These are phyloP conservation scores for Diaporthe citrichinensis DNA, from an alignment of 2,329 filamentous ascomycete species.

Conservation along the genomic window DNA sequence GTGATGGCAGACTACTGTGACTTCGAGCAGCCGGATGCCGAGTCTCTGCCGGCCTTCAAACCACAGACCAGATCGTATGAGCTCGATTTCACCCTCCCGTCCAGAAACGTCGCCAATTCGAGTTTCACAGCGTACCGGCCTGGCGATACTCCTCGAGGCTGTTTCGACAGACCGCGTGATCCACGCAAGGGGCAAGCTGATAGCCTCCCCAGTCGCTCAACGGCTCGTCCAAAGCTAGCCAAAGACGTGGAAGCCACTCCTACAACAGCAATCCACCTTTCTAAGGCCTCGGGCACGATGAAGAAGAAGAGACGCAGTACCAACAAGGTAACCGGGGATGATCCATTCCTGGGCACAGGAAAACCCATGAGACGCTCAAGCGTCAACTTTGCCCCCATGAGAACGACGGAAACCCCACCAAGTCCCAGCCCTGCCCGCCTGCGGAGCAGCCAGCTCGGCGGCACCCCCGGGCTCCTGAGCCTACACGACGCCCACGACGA, in stretches of 20 bases:
- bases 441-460: neutral
- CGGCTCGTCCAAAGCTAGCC: neutral
- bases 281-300: neutral
- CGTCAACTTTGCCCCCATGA: neutral
- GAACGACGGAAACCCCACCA: neutral
- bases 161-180: neutral
- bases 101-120: neutral
- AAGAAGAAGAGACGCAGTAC: neutral
- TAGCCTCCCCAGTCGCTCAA: too few species aligned
- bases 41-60: neutral
- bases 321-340: neutral
- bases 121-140: neutral
- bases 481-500: neutral
- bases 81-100: neutral
- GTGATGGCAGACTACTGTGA: neutral
- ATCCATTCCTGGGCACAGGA: neutral
- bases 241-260: neutral
- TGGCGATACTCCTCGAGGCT: neutral
- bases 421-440: neutral
- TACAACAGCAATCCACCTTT: neutral
- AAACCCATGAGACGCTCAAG: neutral
- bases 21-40: neutral
- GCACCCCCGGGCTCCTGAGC: neutral
- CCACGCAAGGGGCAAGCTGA: too few species aligned
- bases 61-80: neutral